These are phyloP conservation scores for Cercospora sp. DNA, from an alignment of 2,329 filamentous ascomycete genomes.

Conservation along the genomic window DNA sequence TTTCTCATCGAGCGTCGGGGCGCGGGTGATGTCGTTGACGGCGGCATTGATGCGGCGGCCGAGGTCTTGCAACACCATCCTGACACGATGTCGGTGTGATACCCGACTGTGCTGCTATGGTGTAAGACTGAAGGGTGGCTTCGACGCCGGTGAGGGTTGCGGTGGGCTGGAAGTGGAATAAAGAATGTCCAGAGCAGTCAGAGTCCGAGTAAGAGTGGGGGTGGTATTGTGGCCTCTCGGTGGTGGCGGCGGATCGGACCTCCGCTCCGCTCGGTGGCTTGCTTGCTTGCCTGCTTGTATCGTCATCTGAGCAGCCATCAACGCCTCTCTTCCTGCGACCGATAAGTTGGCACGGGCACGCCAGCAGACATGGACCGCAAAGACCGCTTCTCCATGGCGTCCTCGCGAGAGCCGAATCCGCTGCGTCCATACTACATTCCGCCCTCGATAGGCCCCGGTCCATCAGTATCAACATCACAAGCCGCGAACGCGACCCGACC, in stretches of 20 bases:
- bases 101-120: constrained; percentile 13
- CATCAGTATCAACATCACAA: constrained; percentile 21
- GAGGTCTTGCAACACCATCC: constrained; percentile 98
- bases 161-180: neutral
- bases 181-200: neutral
- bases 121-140: constrained; percentile 4
- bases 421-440: constrained; percentile 71
- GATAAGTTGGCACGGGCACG: neutral
- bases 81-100: constrained; percentile 8
- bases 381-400: constrained; percentile 42
- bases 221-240: neutral
- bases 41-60: constrained; percentile 98
- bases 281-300: neutral
- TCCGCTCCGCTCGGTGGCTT: neutral
- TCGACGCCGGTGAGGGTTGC: neutral
- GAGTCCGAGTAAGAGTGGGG: neutral
- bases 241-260: neutral
- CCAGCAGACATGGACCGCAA: constrained; percentile 15
- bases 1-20: constrained; percentile 95
- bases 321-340: neutral
- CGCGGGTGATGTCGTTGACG: constrained; percentile 87
- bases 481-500: constrained; percentile 12
- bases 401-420: constrained; percentile 59
- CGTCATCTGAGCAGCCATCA: neutral
- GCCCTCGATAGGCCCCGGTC: constrained; percentile 55